These are phyloP conservation scores for Dichomitus squalens DNA, from an alignment of 1,284 basidiomycete species.

Conservation along the genomic window DNA sequence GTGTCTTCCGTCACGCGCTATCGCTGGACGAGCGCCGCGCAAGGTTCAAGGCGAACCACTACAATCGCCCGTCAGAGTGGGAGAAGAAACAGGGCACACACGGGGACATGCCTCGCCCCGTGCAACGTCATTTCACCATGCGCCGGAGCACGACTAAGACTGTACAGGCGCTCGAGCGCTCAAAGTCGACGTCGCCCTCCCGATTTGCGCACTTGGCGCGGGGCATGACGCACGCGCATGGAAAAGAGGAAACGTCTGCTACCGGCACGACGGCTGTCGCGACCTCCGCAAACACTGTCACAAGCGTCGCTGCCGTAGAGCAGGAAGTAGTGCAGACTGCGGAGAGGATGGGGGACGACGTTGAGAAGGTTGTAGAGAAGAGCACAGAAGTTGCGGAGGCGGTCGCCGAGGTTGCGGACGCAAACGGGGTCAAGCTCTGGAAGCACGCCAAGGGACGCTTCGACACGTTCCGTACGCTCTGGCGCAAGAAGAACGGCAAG, in stretches of 20 bases:
- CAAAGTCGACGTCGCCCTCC: constrained; percentile 3
- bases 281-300: neutral
- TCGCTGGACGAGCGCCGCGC: constrained; percentile 69
- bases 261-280: neutral
- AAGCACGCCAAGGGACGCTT: neutral
- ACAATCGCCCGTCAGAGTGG: constrained; percentile 33
- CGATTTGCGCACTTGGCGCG: neutral
- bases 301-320: neutral
- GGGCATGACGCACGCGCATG: neutral
- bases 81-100: constrained; percentile 42
- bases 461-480: constrained; percentile 18
- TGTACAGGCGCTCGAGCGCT: neutral
- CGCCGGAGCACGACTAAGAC: neutral
- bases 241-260: neutral
- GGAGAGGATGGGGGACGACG: neutral
- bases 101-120: constrained; percentile 44
- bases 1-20: constrained; percentile 67
- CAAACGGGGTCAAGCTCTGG: constrained; percentile 9
- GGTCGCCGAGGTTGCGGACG: neutral
- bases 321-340: neutral
- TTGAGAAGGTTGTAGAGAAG: neutral
- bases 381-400: neutral
- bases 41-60: constrained; percentile 56
- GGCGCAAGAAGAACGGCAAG: constrained; percentile 17
- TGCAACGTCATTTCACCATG: constrained; percentile 20